Evolutionary conservation across 2,329 filamentous ascomycete genomes (phyloP).

Genomic region (Apiospora malaysiana): DNA sequence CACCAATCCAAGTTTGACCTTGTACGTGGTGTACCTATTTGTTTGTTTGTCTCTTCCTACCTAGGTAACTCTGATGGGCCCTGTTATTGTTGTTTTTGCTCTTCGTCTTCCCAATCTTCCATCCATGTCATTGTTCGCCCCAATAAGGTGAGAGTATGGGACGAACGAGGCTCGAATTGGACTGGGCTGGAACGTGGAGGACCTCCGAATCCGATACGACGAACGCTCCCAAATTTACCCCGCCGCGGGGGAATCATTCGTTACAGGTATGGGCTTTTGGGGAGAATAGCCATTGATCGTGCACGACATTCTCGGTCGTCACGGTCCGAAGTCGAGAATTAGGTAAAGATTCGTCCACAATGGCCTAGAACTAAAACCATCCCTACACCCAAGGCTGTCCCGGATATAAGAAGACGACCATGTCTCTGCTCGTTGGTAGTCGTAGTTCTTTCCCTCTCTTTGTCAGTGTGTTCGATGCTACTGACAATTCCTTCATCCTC

Average conservation of each 20-base stretch:
- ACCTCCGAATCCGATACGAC: conserved; percentile 21
- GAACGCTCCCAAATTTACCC: conserved; percentile 35
- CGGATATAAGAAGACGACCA: conserved; percentile 34
- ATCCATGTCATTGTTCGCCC: background rate
- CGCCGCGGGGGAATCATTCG: conserved; percentile 38
- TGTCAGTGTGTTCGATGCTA: conserved; percentile 23
- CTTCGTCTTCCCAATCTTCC: background rate
- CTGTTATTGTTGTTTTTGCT: background rate
- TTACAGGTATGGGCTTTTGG: conserved; percentile 31
- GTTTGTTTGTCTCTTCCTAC: too few species aligned
- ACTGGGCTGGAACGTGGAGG: conserved; percentile 9
- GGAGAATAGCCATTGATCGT: conserved; percentile 25
- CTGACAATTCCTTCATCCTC: background rate
- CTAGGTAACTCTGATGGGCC: background rate
- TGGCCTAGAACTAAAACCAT: conserved; percentile 23
- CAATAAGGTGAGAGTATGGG: conserved; percentile 4
- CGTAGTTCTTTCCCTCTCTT: conserved; percentile 26
- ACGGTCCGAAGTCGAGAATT: conserved; percentile 58
- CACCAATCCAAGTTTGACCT: background rate
- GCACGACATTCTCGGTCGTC: conserved; percentile 49
- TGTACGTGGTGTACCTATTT: background rate
- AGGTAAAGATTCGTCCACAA: conserved; percentile 35
- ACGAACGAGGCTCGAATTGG: conserved; percentile 15
- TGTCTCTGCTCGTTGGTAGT: conserved; percentile 22
- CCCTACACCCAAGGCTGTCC: conserved; percentile 21